Conservation (phyloP, 2,329 filamentous ascomycete genomes). For the Leptographium lundbergii region DNA sequence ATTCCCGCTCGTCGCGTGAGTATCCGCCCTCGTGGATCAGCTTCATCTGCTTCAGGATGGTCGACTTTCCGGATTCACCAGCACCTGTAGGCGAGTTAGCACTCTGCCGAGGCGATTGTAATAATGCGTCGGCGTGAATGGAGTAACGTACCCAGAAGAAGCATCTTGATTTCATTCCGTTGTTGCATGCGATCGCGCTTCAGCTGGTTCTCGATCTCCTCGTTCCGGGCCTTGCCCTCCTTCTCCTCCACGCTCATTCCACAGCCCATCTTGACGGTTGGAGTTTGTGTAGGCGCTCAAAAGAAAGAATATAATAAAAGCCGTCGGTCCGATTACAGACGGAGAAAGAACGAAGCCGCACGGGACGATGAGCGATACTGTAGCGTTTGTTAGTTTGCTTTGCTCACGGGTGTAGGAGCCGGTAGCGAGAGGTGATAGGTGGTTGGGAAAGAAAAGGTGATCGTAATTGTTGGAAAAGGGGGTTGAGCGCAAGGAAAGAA, state of each 20-base stretch:
- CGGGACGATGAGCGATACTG: too few species aligned
- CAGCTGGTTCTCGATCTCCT: constrained; percentile 99
- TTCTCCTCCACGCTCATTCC: constrained; percentile 99
- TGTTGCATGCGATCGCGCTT: constrained; percentile 98
- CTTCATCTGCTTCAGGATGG: constrained; percentile 96
- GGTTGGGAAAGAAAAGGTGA: too few species aligned
- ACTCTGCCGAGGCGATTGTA: background rate
- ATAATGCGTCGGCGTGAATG: background rate
- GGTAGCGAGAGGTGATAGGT: too few species aligned
- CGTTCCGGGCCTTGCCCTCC: constrained; percentile 99
- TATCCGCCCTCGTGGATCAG: constrained; percentile 98
- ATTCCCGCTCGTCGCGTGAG: constrained; percentile 72
- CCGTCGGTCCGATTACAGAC: background rate
- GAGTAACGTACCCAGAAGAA: constrained; percentile 70
- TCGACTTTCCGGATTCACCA: constrained; percentile 95
- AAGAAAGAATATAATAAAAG: background rate
- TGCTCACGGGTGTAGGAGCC: too few species aligned
- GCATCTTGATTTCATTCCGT: constrained; percentile 99
- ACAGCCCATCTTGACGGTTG: constrained; percentile 79
- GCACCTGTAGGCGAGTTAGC: constrained; percentile 49
- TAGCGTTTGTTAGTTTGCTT: too few species aligned
- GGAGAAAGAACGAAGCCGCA: too few species aligned
- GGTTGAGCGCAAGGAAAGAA: too few species aligned
- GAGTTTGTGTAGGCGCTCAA: background rate
- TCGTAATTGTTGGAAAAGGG: too few species aligned